phyloP scores from a whole-genome alignment of 208 protist species.

The Acanthamoeba sp. region DNA sequence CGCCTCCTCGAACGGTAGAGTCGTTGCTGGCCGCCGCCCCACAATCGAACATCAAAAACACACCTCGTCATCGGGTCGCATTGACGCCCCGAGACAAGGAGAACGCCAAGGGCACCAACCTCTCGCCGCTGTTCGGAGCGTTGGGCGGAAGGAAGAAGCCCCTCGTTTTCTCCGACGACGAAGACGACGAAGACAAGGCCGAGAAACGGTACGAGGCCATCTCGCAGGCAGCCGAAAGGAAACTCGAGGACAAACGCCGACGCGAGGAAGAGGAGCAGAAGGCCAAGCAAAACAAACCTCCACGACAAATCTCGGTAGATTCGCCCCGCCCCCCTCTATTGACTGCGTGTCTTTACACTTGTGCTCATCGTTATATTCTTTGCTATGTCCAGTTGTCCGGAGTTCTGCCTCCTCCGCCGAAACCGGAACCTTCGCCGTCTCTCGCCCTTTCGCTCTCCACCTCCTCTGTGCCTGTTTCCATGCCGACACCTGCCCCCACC shows the following conservation, averaged over 20 bases:
- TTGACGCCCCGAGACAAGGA: conserved; percentile 48
- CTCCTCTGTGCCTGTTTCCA: neutral
- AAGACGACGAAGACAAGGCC: conserved; percentile 7
- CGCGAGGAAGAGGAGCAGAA: conserved; percentile 16
- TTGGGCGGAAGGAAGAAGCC: neutral
- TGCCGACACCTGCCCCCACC: neutral
- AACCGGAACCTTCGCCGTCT: neutral
- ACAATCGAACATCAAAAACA: conserved; percentile 6
- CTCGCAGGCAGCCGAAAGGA: conserved; percentile 13
- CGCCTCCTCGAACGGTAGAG: neutral
- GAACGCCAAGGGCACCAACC: conserved; percentile 1
- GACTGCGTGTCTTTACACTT: neutral
- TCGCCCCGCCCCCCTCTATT: neutral
- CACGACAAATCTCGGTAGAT: neutral
- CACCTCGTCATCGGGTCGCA: conserved; percentile 35
- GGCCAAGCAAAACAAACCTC: conserved; percentile 15
- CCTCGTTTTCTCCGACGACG: conserved; percentile 24
- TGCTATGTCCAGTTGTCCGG: neutral
- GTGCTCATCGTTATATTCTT: neutral
- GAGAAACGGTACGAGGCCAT: conserved; percentile 24
- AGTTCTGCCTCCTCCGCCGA: conserved; percentile 39
- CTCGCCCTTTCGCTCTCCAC: conserved; percentile 11
- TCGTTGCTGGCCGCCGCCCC: neutral
- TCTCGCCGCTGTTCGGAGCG: conserved; percentile 30
- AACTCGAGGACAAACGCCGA: conserved; percentile 41